These are phyloP conservation scores for Podospora tetraspora DNA, from an alignment of 495 filamentous ascomycete species.

Conservation along the genomic window DNA sequence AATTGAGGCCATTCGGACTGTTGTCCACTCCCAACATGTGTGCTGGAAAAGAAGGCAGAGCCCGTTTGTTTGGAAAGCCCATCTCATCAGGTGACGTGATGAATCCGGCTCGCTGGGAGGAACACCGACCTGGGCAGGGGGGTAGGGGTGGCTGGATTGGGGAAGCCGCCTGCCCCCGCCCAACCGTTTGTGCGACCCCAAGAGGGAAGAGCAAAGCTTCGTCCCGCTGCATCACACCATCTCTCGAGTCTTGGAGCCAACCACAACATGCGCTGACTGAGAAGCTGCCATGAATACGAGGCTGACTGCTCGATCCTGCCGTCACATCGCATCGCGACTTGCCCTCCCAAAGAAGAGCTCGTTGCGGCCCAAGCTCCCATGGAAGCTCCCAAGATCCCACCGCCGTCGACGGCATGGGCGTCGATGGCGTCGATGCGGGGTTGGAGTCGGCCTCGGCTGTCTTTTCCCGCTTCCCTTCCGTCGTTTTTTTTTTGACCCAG, in stretches of 20 bases:
- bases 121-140: neutral
- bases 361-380: neutral
- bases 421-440: neutral
- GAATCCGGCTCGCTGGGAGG: neutral
- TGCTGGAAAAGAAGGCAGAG: neutral
- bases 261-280: neutral
- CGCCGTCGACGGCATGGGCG: too few species aligned
- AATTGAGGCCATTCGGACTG: neutral
- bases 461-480: neutral
- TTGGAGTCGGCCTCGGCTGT: neutral
- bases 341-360: neutral
- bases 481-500: neutral
- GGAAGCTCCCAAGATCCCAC: too few species aligned
- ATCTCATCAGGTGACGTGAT: neutral
- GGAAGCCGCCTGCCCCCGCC: neutral
- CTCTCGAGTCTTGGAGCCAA: neutral
- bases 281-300: neutral
- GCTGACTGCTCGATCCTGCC: neutral
- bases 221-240: neutral
- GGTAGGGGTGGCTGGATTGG: neutral
- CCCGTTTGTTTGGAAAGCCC: too few species aligned
- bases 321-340: neutral
- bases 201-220: neutral
- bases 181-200: neutral
- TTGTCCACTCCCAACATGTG: too few species aligned